Base-by-base conservation (phyloP, 495 filamentous ascomycete species). In the Pseudomonodictys pantanalensis region DNA sequence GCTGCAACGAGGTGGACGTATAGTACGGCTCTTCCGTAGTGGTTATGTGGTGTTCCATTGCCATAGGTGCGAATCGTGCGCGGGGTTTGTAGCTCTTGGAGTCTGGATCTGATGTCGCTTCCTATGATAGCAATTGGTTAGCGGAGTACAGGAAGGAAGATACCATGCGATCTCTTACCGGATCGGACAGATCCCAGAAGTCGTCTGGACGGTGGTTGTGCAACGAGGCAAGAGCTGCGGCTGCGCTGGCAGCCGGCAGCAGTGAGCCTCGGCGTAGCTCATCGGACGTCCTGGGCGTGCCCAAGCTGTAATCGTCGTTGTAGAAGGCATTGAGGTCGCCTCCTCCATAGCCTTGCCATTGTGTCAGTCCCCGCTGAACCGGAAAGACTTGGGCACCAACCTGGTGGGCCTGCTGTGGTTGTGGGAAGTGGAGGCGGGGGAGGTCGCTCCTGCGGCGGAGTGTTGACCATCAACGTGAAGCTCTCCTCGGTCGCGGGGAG, bases 401-500 rank as follows among this genome's bases (percentile, higher is more conserved):
- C 52, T 68, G 65, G 51, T 52, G 66, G 60, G 54, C 67, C 59
- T 69, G 66, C 26, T 43, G 55, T 32, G 55, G 65, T 70, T 60
- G 54, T 61, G 62, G 69, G 51, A 45, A 68, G 76, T 60, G 77
- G 78, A 55, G 82, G 82, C 24, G 78, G 68, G 35, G 62, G 84
- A n/a, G 86, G 86, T 68, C 88, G 84, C 72, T 95, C 88, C 33
- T 86, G 87, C 29, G 89, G 91, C 38, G 90, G 86, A 57, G 90
- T 90, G 72, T 83, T 95, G 71, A 96, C 89, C 91, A 96, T 96
- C 70, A 95, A 79, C 66, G 87, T 78, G 77, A 98, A 97, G 86
- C 91, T 96, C 78, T 97, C 93, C 71, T 97, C 92, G 66, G 93
- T 98, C 43, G 93, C 93, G 71, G 93, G 93, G 68, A 98, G 90